A percentile compares a stretch with the other conserved stretches of the same genome.
These are phyloP conservation scores for Boletellus emodensis DNA, from an alignment of 768 basidiomycete species.

Conservation along the genomic window DNA sequence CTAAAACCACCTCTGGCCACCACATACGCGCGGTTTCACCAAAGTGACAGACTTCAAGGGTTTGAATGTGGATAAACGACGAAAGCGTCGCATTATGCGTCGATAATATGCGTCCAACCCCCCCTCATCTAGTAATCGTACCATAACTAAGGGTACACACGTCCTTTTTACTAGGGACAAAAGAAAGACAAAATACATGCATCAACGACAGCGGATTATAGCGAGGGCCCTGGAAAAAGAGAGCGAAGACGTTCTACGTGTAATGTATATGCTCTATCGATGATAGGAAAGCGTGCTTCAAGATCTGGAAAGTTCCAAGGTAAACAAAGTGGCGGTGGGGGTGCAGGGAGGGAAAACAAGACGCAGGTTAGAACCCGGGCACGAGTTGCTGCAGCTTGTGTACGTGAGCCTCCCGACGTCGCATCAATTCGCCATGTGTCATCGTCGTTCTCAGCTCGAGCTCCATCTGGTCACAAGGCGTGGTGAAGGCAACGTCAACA, in stretches of 20 bases:
- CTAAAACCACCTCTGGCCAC: too few species aligned
- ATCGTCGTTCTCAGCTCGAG: conserved; percentile 52
- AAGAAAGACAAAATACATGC: background rate
- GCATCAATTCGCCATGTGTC: conserved; percentile 52
- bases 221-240: background rate
- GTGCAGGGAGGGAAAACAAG: background rate
- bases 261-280: conserved; percentile 13
- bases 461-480: conserved; percentile 41
- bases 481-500: too few species aligned
- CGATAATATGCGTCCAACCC: too few species aligned
- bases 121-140: too few species aligned
- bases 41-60: too few species aligned
- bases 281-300: background rate
- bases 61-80: too few species aligned
- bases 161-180: too few species aligned
- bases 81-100: too few species aligned
- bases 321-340: background rate
- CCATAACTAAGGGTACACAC: too few species aligned
- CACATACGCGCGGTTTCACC: too few species aligned
- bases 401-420: conserved; percentile 51
- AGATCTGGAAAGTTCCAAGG: too few species aligned
- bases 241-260: background rate
- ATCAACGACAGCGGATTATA: background rate
- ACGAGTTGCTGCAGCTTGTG: conserved; percentile 41
- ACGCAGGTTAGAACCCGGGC: conserved; percentile 16